Evolutionary conservation across 1,139 yeast species (phyloP), one percentile per base, ranked within the genome.

Genomic region (Saccharomyces hybrid): DNA sequence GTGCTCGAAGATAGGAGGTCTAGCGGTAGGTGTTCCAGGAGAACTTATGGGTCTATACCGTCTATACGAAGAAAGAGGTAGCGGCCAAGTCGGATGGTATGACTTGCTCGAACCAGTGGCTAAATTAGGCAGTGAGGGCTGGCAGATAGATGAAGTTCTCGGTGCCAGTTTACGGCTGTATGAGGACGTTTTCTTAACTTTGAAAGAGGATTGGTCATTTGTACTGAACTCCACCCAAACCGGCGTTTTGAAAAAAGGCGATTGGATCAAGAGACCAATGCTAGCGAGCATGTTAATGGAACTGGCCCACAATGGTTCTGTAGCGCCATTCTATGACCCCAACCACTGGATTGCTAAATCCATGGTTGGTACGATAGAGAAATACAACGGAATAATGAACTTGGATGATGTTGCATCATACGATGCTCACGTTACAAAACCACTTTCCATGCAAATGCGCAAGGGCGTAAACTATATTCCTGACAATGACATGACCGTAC

Each of bases 21-120:
- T 88, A 26, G 89, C 96, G 0, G 82, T 84, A 16, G 98, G 83
- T 0, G 80, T 86, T 9, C 99, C 98, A 0, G 98, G 98, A 7
- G 98, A 93, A 67, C 66, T 93, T 50, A 84, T 83, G 56, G 98
- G 98, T 0, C 73, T 90, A 26, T 82, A 86, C 64, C 79, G 77
- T 50, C 74, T 95, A 34, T 82, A 73, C 68, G 64, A 70, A 26
- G 60, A 68, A 11, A 93, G 84, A 63, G 89, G 95, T 0, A 83
- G 89, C 12, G 95, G 95, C 0, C 76, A 75, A 7, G 68, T 88
- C 12, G 63, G 77, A 1, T 93, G 98, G 97, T 66, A 68, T n/a
- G 82, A 88, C 27, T 73, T 91, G 55, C 69, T 93, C 21, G 75
- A 78, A 60, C 98, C 98, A 0, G 95, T 90, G 1, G 80, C 84